Evolutionary conservation across 306 rosid genomes (phyloP), one percentile per base, ranked within the genome.

Genomic region (Prunus mira): DNA sequence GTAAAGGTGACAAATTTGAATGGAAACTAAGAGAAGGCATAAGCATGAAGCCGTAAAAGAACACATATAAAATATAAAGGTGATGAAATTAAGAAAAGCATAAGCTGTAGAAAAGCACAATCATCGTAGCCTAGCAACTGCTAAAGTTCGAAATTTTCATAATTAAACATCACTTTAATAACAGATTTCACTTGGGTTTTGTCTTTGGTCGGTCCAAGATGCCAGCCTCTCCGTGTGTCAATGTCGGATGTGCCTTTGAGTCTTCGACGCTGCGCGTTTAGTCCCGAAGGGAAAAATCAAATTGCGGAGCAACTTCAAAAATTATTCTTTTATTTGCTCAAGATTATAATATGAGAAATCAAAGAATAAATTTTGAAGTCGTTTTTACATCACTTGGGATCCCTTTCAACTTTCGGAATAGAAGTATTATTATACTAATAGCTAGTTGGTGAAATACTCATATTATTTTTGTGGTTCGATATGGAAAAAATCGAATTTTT

Each of bases 201-300:
- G 74, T 73, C 62, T 66, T 72, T 55, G 73, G 64, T 72, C 47
- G n/a, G 74, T 79, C 15, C 13, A 54, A 65, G 4, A 18, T 72
- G 78, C 55, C 28, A 12, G 14, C 7, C 66, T 69, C 66, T 71
- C 15, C 25, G 51, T 28, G 57, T 15, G 27, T 20, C 61, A 3
- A 78, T 28, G 49, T 11, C 52, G 0, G 12, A 11, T 47, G 15
- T 3, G 15, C 9, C 9, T 38, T 38, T 38, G 43, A 38, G 43
- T 38, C 43, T 38, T 38, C 9, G 9, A 7, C 0, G 43, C 9
- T 38, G 43, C 9, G 43, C 43, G 17, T 10, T 3, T 13, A 3
- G 12, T 11, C 12, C 52, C 52, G 9, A 12, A 12, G 52, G 12
- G 15, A 47, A 47, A 47, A 47, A 47, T 12, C 52, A 10, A 47